A percentile compares a stretch with the other conserved stretches of the same genome.
These are phyloP conservation scores for Auriscalpium orientale DNA, from an alignment of 768 basidiomycete species.

Conservation along the genomic window DNA sequence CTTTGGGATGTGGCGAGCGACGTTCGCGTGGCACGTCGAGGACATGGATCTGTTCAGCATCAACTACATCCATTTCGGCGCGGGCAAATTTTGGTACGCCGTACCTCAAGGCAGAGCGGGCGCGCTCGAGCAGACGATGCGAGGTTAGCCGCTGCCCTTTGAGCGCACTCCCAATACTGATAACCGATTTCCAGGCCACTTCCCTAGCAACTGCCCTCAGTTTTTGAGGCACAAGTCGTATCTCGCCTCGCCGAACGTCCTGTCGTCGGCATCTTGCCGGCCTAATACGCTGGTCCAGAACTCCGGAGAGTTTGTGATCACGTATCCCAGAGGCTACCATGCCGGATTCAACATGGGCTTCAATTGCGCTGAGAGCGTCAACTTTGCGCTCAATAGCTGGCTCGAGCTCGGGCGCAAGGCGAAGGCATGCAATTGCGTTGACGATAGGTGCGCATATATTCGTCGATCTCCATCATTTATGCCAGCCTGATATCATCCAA, in stretches of 20 bases:
- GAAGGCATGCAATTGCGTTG: conserved; percentile 65
- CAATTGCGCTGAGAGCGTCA: conserved; percentile 96
- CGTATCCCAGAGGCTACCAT: conserved; percentile 91
- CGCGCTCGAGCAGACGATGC: conserved; percentile 85
- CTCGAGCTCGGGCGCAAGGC: conserved; percentile 81
- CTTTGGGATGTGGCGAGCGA: conserved; percentile 99
- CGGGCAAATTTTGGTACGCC: conserved; percentile 96
- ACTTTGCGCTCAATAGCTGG: conserved; percentile 95
- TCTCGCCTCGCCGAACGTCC: conserved; percentile 77
- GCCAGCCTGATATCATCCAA: conserved; percentile 3
- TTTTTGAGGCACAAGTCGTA: conserved; percentile 97
- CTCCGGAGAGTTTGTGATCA: conserved; percentile 93
- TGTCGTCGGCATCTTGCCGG: conserved; percentile 70
- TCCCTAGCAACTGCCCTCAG: conserved; percentile 83
- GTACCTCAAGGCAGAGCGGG: conserved; percentile 80
- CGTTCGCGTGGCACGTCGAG: conserved; percentile 99
- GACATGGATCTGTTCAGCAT: conserved; percentile 99
- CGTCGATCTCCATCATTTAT: not conserved
- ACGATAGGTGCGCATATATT: conserved; percentile 47
- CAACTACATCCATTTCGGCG: conserved; percentile 98
- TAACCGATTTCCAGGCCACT: conserved; percentile 51
- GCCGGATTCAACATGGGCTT: conserved; percentile 95
- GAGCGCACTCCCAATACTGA: not conserved
- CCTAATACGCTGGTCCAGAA: conserved; percentile 90
- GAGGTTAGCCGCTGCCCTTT: conserved; percentile 39